A percentile compares a stretch with the other conserved stretches of the same genome.
Evolutionary conservation across 305 asterid species (phyloP).

Genomic region (Fraxinus ornus): DNA sequence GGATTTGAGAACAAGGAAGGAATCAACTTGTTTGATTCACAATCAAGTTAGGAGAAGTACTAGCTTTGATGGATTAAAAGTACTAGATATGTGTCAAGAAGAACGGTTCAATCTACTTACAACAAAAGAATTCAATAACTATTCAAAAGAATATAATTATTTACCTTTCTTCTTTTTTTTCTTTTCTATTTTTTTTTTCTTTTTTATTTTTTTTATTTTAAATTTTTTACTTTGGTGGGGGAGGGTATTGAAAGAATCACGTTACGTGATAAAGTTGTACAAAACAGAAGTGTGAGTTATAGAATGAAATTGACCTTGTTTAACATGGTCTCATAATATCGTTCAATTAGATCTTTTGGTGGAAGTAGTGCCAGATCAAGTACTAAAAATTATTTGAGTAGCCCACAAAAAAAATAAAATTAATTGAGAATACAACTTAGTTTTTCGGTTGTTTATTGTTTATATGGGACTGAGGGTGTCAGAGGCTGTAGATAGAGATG

Average conservation of each 20-base stretch:
- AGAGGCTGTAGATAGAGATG: not conserved
- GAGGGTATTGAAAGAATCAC: not conserved
- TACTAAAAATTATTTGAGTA: not conserved
- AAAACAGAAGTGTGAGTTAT: not conserved
- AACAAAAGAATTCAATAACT: conserved; percentile 7
- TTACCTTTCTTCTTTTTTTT: not conserved
- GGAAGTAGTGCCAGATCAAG: not conserved
- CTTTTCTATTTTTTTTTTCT: not conserved
- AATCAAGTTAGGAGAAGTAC: not conserved
- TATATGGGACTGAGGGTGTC: not conserved
- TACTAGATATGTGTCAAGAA: not conserved
- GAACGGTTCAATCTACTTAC: conserved; percentile 15
- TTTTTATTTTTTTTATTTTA: not conserved
- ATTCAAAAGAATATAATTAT: not conserved
- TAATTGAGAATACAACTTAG: not conserved
- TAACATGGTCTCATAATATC: not conserved
- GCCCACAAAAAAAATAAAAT: not conserved
- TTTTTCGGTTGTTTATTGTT: not conserved
- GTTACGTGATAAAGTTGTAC: not conserved
- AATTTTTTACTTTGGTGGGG: not conserved
- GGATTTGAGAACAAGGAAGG: conserved; percentile 21
- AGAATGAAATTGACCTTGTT: not conserved
- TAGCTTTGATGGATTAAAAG: conserved; percentile 1
- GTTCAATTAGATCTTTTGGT: not conserved
- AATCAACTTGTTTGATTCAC: not conserved